These are phyloP conservation scores for Fomitopsis serialis DNA, from an alignment of 768 basidiomycete genomes.

Conservation along the genomic window DNA sequence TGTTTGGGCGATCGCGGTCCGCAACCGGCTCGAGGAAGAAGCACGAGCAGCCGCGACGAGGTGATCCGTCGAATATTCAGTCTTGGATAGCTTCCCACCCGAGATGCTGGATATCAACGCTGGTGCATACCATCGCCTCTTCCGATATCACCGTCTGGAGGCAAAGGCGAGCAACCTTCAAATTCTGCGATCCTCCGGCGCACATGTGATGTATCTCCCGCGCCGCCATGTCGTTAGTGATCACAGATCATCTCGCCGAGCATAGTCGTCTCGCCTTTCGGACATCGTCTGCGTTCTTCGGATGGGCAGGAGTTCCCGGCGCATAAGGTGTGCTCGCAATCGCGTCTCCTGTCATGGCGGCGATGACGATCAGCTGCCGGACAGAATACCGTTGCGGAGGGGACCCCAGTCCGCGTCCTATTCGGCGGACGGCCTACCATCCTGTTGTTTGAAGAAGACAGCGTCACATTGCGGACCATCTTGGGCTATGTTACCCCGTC, in stretches of 20 bases:
- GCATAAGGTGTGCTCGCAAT: conserved; percentile 30
- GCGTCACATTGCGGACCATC: not conserved
- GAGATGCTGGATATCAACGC: conserved; percentile 8
- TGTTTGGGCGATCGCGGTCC: not conserved
- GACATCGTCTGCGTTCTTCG: conserved; percentile 52
- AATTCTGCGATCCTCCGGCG: conserved; percentile 6
- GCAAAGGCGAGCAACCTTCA: not conserved
- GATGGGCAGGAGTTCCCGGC: conserved; percentile 37
- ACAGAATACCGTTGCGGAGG: conserved; percentile 23
- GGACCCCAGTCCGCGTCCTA: not conserved
- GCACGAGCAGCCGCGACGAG: not conserved
- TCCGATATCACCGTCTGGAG: conserved; percentile 1
- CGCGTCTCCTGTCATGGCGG: conserved; percentile 27
- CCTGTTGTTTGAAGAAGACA: not conserved
- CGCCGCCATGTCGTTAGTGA: not conserved
- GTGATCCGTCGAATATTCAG: not conserved
- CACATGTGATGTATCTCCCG: not conserved
- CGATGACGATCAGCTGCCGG: not conserved
- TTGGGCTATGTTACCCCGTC: conserved; percentile 16
- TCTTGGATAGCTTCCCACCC: not conserved
- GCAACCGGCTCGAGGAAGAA: not conserved
- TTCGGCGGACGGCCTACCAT: not conserved
- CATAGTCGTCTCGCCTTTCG: not conserved
- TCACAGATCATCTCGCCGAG: not conserved
- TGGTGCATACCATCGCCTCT: conserved; percentile 6